Conservation (phyloP, 2,329 filamentous ascomycete genomes). For the Orbilia blumenaviensis region DNA sequence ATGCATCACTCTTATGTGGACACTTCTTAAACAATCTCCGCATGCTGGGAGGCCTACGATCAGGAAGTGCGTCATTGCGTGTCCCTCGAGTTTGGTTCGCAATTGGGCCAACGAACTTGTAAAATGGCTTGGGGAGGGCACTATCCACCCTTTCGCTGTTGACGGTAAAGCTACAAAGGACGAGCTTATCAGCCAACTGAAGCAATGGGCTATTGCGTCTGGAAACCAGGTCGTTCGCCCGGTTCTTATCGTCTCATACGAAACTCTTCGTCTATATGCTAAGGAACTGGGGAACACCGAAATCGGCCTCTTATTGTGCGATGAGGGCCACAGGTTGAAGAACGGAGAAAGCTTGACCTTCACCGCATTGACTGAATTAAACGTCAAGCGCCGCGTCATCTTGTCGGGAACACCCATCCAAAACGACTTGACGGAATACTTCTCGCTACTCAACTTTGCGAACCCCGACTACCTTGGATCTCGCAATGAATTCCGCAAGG, state of each 20-base stretch:
- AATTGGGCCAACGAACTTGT: constrained; percentile 98
- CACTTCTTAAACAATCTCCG: constrained; percentile 90
- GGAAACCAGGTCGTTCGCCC: constrained; percentile 90
- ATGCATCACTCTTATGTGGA: constrained; percentile 97
- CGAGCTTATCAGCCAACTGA: constrained; percentile 85
- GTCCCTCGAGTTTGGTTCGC: constrained; percentile 91
- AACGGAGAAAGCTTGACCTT: constrained; percentile 97
- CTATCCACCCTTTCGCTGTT: constrained; percentile 91
- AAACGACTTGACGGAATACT: constrained; percentile 98
- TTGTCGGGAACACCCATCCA: constrained; percentile 97
- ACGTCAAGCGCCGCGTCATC: constrained; percentile 90
- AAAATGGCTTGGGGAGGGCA: constrained; percentile 94
- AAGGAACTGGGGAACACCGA: constrained; percentile 88
- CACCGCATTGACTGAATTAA: constrained; percentile 85
- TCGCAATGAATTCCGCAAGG: constrained; percentile 88
- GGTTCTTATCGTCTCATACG: constrained; percentile 97
- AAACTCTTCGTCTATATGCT: constrained; percentile 89
- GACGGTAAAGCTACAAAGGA: constrained; percentile 97
- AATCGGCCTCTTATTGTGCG: constrained; percentile 91
- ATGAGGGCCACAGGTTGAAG: constrained; percentile 95
- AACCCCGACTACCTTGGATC: constrained; percentile 92
- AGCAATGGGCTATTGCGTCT: constrained; percentile 91
- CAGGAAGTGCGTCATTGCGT: constrained; percentile 95
- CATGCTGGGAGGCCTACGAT: constrained; percentile 94
- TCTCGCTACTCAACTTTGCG: constrained; percentile 92